Evolutionary conservation across 768 basidiomycete genomes (phyloP), one percentile per base, ranked within the genome.

Genomic region (Obba rivulosa): DNA sequence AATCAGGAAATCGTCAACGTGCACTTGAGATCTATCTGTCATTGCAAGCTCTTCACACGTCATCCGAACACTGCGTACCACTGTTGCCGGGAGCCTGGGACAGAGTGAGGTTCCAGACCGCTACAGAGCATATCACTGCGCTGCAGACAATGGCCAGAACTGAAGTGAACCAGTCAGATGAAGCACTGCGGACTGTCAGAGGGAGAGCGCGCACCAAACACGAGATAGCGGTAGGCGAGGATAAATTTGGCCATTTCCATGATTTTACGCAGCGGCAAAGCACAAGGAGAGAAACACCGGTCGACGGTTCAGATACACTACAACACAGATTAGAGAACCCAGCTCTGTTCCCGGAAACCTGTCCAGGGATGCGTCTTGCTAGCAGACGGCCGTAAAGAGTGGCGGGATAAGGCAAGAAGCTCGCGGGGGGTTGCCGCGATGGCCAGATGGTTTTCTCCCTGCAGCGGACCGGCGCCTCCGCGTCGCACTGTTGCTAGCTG

Each of bases 101-200:
- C 53, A 85, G 66, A 54, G 77, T 77, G 38, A 77, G 60, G 64
- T 87, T 85, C 85, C 85, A 87, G 17, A 82, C 80, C 47, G 84
- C 79, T 24, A 80, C 72, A 56, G 78, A 81, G 51, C 79, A 77
- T 48, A 79, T 71, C 56, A 85, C 69, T 41, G 83, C 81, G 68
- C 77, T 84, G 64, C 77, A 87, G 53, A 79, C 61, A 54, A 81
- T 72, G 63, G 84, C 81, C 40, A 79, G 52, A 58, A 68, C 85
- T 88, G 52, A 10, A 17, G 45, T 31, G 28, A 13, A 31, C 5
- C 13, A 13, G 28, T 31, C 28, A 31, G 28, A 31, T 31, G 28
- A 13, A 31, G 28, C 7, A 31, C 5, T 31, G 13, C 28, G 28
- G 13, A 13, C 28, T 31, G 28, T 31, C 28, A 31, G 28, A 31